These are phyloP conservation scores for Penicillium sp. DNA, from an alignment of 2,329 filamentous ascomycete genomes.

Conservation along the genomic window DNA sequence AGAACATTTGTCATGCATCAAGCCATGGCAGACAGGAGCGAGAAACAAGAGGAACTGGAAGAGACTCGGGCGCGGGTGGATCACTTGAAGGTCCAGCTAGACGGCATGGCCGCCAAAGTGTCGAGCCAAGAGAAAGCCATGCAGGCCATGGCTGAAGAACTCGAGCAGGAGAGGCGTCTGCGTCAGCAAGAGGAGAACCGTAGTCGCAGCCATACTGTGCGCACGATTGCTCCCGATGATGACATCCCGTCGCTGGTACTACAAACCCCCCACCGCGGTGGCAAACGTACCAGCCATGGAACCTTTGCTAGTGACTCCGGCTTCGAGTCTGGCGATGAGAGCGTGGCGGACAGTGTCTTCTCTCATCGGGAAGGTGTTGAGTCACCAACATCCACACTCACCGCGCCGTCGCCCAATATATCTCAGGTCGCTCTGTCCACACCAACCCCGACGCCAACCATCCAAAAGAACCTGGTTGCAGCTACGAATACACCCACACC, in stretches of 20 bases:
- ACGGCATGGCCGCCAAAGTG: constrained; percentile 58
- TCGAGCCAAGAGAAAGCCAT: constrained; percentile 59
- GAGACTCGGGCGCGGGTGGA: constrained; percentile 58
- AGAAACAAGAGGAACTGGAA: constrained; percentile 61
- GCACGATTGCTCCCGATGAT: constrained; percentile 31
- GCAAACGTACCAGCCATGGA: constrained; percentile 40
- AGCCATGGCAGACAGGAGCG: constrained; percentile 55
- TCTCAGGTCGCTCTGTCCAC: constrained; percentile 33
- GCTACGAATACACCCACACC: constrained; percentile 21
- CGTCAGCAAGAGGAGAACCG: constrained; percentile 42
- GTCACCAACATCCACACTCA: constrained; percentile 36
- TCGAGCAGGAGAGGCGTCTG: constrained; percentile 45
- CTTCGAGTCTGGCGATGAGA: constrained; percentile 60
- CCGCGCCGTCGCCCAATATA: constrained; percentile 38
- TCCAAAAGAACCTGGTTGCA: constrained; percentile 30
- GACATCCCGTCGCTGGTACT: constrained; percentile 37
- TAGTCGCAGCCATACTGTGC: constrained; percentile 33
- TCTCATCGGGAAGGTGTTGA: constrained; percentile 39
- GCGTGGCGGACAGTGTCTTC: constrained; percentile 50
- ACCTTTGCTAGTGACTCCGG: constrained; percentile 56
- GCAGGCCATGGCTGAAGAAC: constrained; percentile 50
- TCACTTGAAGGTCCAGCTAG: constrained; percentile 61
- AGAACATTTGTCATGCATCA: constrained; percentile 52
- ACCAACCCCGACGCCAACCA: constrained; percentile 32
- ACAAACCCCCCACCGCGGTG: constrained; percentile 32